Evolutionary conservation across 2,329 filamentous ascomycete species (phyloP).

Genomic region (Tolypocladium sp.): DNA sequence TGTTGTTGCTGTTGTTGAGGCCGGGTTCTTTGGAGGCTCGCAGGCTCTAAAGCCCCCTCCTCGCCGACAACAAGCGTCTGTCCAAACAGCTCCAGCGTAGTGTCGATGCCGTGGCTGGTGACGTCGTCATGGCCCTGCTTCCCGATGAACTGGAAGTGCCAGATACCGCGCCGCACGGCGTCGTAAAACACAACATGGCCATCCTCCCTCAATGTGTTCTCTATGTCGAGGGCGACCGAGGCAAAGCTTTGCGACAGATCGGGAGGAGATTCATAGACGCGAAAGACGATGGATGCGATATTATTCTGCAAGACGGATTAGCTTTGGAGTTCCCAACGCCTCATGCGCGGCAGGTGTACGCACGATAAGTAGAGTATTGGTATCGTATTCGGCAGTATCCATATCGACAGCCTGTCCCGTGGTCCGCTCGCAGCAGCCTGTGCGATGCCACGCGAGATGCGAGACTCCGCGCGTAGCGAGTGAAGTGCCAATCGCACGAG

Average conservation of each 20-base stretch:
- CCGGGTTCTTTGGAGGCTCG: slow-evolving; percentile 31
- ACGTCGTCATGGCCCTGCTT: slow-evolving; percentile 26
- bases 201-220: slow-evolving; percentile 39
- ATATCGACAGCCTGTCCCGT: slow-evolving; percentile 36
- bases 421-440: neutral
- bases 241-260: slow-evolving; percentile 34
- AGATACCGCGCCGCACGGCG: slow-evolving; percentile 37
- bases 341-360: slow-evolving; percentile 13
- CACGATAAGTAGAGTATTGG: slow-evolving; percentile 51
- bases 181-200: slow-evolving; percentile 47
- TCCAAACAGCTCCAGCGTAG: slow-evolving; percentile 32
- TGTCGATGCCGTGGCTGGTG: slow-evolving; percentile 20
- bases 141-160: slow-evolving; percentile 42
- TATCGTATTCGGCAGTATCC: slow-evolving; percentile 55
- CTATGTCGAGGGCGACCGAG: slow-evolving; percentile 40
- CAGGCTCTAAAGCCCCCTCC: slow-evolving; percentile 41
- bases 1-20: slow-evolving; percentile 27
- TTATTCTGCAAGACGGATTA: slow-evolving; percentile 35
- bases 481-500: slow-evolving; percentile 4
- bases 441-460: slow-evolving; percentile 1
- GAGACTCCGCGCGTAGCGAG: neutral
- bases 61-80: slow-evolving; percentile 35
- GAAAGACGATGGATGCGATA: slow-evolving; percentile 44
- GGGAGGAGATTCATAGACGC: slow-evolving; percentile 42
- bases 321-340: neutral